Evolutionary conservation across 306 rosid genomes (phyloP), one percentile per base, ranked within the genome.

Genomic region (Malus orientalis): DNA sequence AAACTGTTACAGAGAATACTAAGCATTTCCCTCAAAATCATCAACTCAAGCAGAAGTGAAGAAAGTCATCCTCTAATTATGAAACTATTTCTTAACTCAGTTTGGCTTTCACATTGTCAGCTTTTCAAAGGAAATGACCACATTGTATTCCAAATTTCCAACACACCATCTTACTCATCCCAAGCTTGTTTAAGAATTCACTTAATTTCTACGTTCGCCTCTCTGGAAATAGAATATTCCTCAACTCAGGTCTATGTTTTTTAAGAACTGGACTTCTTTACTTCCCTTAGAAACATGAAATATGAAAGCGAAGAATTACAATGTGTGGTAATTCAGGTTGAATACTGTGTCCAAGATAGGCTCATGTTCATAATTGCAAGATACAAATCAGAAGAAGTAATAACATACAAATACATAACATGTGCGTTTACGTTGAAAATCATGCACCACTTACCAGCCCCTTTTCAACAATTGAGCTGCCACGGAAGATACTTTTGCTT

Each of bases 381-480:
- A 62, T 40, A 51, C 3, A 20, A 40, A 59, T 27, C 38, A 33
- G 20, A 45, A 23, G 13, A 74, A 45, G 54, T 11, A n/a, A 8
- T 33, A 7, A 29, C 33, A 66, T 76, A 51, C 42, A 29, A 47
- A 51, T 27, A 45, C 53, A 8, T 55, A 45, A 63, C 45, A 45
- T 30, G 11, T 14, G 27, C 4, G 19, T 42, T 60, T 57, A 33
- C 73, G 32, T 64, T 27, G 13, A 25, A 25, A 53, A 74, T 49
- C 60, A 64, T 32, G 76, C 16, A 8, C 73, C 73, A 79, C 89
- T 82, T 85, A 94, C 98, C 98, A 94, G 76, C 95, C 98, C 88
- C 98, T 90, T 89, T 94, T 94, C 89, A 94, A 84, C 85, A 94
- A 85, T 80, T 92, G 98, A 81, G 95, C 84, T 77, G 98, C 97